These are phyloP conservation scores for Pseudonitzschia multiseries DNA, from an alignment of 108 stramenopile species.

Conservation along the genomic window DNA sequence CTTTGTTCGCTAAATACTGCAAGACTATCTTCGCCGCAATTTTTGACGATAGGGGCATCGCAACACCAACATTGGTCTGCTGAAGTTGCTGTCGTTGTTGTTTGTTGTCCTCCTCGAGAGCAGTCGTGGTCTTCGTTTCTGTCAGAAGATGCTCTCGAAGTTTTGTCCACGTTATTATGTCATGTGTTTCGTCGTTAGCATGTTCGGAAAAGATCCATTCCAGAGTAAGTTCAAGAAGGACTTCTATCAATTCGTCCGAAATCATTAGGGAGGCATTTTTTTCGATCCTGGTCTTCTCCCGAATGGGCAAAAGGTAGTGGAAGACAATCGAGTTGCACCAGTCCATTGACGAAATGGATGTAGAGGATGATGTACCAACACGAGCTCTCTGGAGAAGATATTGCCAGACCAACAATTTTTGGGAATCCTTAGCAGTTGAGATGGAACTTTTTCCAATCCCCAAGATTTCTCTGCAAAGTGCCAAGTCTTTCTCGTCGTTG, in stretches of 20 bases:
- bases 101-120: background rate
- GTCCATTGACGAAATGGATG: background rate
- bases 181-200: background rate
- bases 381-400: background rate
- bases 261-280: background rate
- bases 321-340: background rate
- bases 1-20: background rate
- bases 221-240: background rate
- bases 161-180: background rate
- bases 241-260: background rate
- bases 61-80: background rate
- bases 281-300: background rate
- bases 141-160: background rate
- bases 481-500: background rate
- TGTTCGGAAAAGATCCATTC: constrained; percentile 6
- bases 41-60: background rate
- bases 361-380: background rate
- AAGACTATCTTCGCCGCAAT: background rate
- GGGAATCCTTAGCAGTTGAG: background rate
- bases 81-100: background rate
- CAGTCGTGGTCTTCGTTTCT: background rate
- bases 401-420: constrained; percentile 13
- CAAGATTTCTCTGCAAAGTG: background rate
- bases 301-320: background rate
- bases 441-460: too few species aligned